Conservation (phyloP, 192 early-diverging fungal species). For the Backusella tarrabulga region DNA sequence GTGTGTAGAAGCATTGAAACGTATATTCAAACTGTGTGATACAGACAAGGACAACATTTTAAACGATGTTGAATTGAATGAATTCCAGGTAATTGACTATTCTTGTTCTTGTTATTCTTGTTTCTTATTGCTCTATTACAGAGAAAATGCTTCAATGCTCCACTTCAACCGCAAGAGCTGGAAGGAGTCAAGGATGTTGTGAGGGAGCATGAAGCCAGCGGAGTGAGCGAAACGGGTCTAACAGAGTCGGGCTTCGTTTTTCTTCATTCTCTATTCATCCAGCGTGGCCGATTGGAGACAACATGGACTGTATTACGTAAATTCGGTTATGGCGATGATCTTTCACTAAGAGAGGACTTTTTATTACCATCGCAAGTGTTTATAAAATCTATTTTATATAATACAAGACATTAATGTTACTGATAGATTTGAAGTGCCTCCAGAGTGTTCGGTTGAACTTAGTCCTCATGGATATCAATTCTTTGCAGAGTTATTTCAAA, state of each 20-base stretch:
- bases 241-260: constrained; percentile 93
- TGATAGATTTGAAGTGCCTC: constrained; percentile 78
- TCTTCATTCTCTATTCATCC: constrained; percentile 95
- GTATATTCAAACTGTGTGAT: constrained; percentile 97
- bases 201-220: constrained; percentile 80
- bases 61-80: constrained; percentile 94
- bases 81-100: constrained; percentile 72
- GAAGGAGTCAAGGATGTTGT: constrained; percentile 97
- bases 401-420: too few species aligned
- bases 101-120: too few species aligned
- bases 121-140: constrained; percentile 16
- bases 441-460: constrained; percentile 92
- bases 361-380: constrained; percentile 70
- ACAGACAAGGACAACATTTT: constrained; percentile 88
- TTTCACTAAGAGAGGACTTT: constrained; percentile 90
- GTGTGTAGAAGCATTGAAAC: constrained; percentile 86
- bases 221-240: constrained; percentile 82
- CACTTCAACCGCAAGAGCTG: constrained; percentile 92
- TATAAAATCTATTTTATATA: too few species aligned
- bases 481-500: constrained; percentile 91
- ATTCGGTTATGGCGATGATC: constrained; percentile 97
- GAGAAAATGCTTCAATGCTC: constrained; percentile 95
- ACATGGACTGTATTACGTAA: constrained; percentile 96
- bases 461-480: constrained; percentile 94
- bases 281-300: constrained; percentile 94